These are phyloP conservation scores for Melastoma candidum DNA, from an alignment of 441 rosid species.

Conservation along the genomic window DNA sequence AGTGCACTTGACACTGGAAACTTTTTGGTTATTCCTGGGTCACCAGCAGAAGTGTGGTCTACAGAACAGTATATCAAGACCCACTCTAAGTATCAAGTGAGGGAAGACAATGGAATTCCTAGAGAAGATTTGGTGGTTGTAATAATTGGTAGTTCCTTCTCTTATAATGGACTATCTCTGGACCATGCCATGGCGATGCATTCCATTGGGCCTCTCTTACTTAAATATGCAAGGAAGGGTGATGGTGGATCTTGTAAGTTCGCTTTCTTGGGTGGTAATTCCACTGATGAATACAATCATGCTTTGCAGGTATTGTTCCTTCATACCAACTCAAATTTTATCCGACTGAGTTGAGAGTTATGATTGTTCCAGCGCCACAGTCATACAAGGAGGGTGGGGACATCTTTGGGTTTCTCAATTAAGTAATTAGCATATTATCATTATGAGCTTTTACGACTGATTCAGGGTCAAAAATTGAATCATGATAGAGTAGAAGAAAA, in stretches of 20 bases:
- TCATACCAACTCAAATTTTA: too few relatives aligned
- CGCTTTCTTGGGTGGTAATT: slow-evolving; percentile 77
- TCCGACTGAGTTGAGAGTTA: too few relatives aligned
- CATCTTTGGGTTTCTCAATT: too few relatives aligned
- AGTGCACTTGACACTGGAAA: slow-evolving; percentile 92
- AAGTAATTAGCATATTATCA: too few relatives aligned
- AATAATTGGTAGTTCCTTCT: slow-evolving; percentile 83
- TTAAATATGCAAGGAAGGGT: slow-evolving; percentile 63
- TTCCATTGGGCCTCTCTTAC: slow-evolving; percentile 65
- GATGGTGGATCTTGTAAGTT: slow-evolving; percentile 61
- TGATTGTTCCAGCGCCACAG: too few relatives aligned
- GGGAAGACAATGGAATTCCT: slow-evolving; percentile 48
- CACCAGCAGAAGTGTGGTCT: slow-evolving; percentile 87
- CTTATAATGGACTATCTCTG: slow-evolving; percentile 74
- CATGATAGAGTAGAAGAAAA: too few relatives aligned
- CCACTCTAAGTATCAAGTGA: slow-evolving; percentile 49
- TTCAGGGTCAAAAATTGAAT: too few relatives aligned
- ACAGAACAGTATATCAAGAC: slow-evolving; percentile 63
- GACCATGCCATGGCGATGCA: slow-evolving; percentile 83
- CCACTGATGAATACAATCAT: slow-evolving; percentile 54
- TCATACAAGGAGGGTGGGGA: too few relatives aligned
- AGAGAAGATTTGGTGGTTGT: slow-evolving; percentile 65
- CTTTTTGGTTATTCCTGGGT: slow-evolving; percentile 93
- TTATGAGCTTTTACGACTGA: too few relatives aligned
- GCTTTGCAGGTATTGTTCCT: slow-evolving; percentile 59